phyloP scores from a whole-genome alignment of 1,284 basidiomycete genomes.

The Ceratobasidium sp. region DNA sequence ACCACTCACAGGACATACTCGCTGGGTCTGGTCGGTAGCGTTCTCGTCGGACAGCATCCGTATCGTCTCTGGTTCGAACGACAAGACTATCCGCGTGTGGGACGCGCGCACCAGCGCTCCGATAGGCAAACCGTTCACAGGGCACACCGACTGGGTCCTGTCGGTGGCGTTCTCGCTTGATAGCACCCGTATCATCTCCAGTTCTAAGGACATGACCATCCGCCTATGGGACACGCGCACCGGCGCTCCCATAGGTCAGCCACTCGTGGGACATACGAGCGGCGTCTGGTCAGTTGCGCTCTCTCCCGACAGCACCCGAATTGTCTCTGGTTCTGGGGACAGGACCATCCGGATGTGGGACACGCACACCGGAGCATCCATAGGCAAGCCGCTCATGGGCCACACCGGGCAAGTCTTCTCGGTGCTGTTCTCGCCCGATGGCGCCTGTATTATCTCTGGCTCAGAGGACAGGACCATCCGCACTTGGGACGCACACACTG shows the following conservation, averaged over 20 bases:
- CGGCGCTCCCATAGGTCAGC: neutral
- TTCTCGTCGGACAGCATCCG: constrained; percentile 17
- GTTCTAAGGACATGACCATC: constrained; percentile 1
- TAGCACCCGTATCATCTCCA: neutral
- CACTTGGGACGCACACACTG: constrained; percentile 35
- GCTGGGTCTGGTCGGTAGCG: constrained; percentile 18
- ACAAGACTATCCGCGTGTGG: constrained; percentile 36
- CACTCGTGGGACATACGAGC: neutral
- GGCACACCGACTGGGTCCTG: constrained; percentile 17
- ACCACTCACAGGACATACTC: neutral
- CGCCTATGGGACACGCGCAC: constrained; percentile 31
- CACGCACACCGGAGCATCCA: neutral
- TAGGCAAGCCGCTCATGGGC: neutral
- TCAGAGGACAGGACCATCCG: constrained; percentile 41
- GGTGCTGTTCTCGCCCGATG: constrained; percentile 38
- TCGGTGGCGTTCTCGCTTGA: constrained; percentile 25
- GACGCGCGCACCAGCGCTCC: constrained; percentile 14
- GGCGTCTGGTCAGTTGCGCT: constrained; percentile 22
- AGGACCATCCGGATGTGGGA: constrained; percentile 23
- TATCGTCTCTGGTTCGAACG: constrained; percentile 34
- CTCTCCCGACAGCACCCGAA: constrained; percentile 22
- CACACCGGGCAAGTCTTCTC: constrained; percentile 18
- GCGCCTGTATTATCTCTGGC: constrained; percentile 27
- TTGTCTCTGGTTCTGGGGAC: constrained; percentile 26
- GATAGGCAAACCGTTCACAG: neutral